phyloP scores from a whole-genome alignment of 2,329 filamentous ascomycete species.

The Mycosphaerella sp. region DNA sequence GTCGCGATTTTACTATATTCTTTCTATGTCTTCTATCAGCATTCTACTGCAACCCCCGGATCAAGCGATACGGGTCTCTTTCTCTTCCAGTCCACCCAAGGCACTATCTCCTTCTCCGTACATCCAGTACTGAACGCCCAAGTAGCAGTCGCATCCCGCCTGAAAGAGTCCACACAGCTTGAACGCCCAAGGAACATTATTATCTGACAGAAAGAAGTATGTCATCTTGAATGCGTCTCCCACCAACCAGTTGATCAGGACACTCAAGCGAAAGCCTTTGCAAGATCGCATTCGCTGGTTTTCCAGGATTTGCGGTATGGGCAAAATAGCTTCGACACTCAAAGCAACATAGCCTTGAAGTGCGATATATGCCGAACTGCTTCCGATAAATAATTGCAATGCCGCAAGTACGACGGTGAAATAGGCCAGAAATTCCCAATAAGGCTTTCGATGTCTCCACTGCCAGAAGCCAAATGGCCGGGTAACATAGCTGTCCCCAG shows the following conservation, averaged over 20 bases:
- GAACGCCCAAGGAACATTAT: slow-evolving; percentile 66
- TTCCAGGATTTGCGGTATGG: slow-evolving; percentile 68
- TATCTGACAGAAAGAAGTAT: slow-evolving; percentile 68
- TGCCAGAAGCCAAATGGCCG: slow-evolving; percentile 78
- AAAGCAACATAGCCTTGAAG: slow-evolving; percentile 70
- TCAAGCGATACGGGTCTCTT: slow-evolving; percentile 26
- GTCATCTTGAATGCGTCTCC: slow-evolving; percentile 79
- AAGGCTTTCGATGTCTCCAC: slow-evolving; percentile 68
- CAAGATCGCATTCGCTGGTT: slow-evolving; percentile 65
- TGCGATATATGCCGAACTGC: slow-evolving; percentile 55
- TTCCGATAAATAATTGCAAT: slow-evolving; percentile 61
- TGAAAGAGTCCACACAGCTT: slow-evolving; percentile 80
- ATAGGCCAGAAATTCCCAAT: slow-evolving; percentile 72
- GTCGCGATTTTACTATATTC: neutral
- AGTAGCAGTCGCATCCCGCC: slow-evolving; percentile 65
- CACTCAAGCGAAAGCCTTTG: slow-evolving; percentile 69
- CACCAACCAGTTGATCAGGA: slow-evolving; percentile 70
- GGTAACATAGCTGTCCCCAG: slow-evolving; percentile 39
- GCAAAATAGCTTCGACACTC: slow-evolving; percentile 72
- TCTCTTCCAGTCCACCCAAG: slow-evolving; percentile 19
- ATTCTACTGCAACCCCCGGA: neutral
- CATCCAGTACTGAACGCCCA: slow-evolving; percentile 68
- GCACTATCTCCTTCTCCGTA: slow-evolving; percentile 52
- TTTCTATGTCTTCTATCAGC: neutral
- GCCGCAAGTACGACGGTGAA: slow-evolving; percentile 56